These are phyloP conservation scores for Exophiala oligosperma DNA, from an alignment of 2,329 filamentous ascomycete species.

Conservation along the genomic window DNA sequence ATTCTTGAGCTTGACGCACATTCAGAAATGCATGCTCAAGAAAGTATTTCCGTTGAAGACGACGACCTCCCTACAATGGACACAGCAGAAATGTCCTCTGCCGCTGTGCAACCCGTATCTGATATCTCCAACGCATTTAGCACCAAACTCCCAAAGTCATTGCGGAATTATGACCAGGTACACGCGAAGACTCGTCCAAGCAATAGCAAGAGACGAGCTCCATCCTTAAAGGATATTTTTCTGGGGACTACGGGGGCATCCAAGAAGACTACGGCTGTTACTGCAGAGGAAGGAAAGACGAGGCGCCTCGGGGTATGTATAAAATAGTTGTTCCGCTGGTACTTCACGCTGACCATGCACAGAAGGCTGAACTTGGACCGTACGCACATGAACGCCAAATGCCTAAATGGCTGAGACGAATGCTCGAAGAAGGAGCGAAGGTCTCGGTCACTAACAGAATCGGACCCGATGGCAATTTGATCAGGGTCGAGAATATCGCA, in stretches of 20 bases:
- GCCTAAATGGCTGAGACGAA: conserved; percentile 66
- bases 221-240: conserved; percentile 29
- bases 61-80: conserved; percentile 35
- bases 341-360: conserved; percentile 29
- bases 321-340: neutral
- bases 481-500: conserved; percentile 44
- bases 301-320: conserved; percentile 24
- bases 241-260: conserved; percentile 19
- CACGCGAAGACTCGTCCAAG: conserved; percentile 15
- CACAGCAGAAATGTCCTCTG: conserved; percentile 4
- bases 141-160: conserved; percentile 24
- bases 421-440: conserved; percentile 62
- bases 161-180: conserved; percentile 32
- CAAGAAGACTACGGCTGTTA: conserved; percentile 19
- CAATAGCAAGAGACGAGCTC: conserved; percentile 18
- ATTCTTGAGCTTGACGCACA: conserved; percentile 58
- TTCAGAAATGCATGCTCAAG: conserved; percentile 59
- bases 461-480: conserved; percentile 43
- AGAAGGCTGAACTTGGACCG: conserved; percentile 63
- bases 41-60: conserved; percentile 47
- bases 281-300: conserved; percentile 36
- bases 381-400: conserved; percentile 73
- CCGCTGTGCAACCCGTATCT: conserved; percentile 8
- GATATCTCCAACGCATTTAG: conserved; percentile 24
- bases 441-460: conserved; percentile 55